These are phyloP conservation scores for Ganoderma leucocontextum DNA, from an alignment of 1,284 basidiomycete species.

Conservation along the genomic window DNA sequence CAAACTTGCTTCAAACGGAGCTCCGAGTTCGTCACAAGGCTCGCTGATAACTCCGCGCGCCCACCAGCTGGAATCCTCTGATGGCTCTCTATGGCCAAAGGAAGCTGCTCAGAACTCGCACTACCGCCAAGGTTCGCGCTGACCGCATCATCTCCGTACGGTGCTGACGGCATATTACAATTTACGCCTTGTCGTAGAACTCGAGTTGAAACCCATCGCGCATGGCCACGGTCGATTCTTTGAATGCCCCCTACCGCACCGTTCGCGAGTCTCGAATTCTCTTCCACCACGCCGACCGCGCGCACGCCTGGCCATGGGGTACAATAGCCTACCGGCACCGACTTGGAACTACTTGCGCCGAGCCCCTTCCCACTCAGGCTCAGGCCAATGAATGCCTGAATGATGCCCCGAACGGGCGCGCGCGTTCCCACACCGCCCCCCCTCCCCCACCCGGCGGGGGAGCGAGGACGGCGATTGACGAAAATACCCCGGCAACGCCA, in stretches of 20 bases:
- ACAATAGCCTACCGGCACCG: too few relatives aligned
- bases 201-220: background rate
- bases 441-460: background rate
- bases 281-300: background rate
- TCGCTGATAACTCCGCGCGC: background rate
- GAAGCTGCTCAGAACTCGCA: background rate
- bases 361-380: background rate
- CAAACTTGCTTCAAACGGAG: background rate
- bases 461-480: conserved; percentile 10
- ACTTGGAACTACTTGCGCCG: background rate
- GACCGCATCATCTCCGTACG: background rate
- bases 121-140: background rate
- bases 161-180: background rate
- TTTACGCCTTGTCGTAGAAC: background rate
- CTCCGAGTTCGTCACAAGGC: background rate
- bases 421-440: conserved; percentile 4
- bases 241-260: conserved; percentile 6
- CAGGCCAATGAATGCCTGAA: background rate
- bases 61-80: conserved; percentile 2
- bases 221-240: conserved; percentile 7
- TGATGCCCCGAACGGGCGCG: conserved; percentile 1
- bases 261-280: background rate
- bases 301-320: background rate
- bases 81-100: background rate
- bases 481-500: background rate